phyloP scores from a whole-genome alignment of 352 stramenopile genomes.

The Thalassiosira hispida region DNA sequence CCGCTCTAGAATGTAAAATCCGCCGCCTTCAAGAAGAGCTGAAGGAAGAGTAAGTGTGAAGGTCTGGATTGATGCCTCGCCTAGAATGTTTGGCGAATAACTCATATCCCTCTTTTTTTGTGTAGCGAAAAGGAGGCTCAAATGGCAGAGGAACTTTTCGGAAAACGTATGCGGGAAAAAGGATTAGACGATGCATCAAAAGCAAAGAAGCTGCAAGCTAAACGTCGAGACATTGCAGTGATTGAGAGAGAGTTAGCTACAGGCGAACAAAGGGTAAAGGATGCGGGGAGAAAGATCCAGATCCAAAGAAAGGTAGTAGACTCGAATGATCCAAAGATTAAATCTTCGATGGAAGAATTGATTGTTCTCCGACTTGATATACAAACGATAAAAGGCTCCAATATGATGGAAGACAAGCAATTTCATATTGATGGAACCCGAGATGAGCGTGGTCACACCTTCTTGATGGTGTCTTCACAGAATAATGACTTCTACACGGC shows the following conservation, averaged over 20 bases:
- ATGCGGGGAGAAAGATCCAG: background rate
- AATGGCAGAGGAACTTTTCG: background rate
- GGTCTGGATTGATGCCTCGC: background rate
- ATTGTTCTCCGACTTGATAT: conserved; percentile 24
- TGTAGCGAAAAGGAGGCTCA: background rate
- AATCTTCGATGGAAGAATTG: background rate
- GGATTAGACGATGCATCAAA: conserved; percentile 2
- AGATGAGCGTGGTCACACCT: conserved; percentile 25
- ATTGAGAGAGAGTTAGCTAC: conserved; percentile 2
- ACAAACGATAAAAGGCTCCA: conserved; percentile 1
- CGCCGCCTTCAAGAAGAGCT: background rate
- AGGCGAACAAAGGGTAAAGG: conserved; percentile 5
- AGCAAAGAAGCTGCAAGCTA: background rate
- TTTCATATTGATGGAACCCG: conserved; percentile 34
- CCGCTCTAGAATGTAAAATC: background rate
- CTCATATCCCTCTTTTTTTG: background rate
- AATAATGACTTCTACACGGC: conserved; percentile 44
- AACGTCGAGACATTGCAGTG: background rate
- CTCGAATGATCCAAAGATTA: background rate
- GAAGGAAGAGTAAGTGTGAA: background rate
- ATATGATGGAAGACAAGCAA: conserved; percentile 5
- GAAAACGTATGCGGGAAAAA: background rate
- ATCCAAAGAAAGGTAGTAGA: conserved; percentile 1
- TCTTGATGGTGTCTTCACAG: conserved; percentile 28
- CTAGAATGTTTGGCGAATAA: background rate